These are phyloP conservation scores for Basipetospora chlamydospora DNA, from an alignment of 2,329 filamentous ascomycete species.

Conservation along the genomic window DNA sequence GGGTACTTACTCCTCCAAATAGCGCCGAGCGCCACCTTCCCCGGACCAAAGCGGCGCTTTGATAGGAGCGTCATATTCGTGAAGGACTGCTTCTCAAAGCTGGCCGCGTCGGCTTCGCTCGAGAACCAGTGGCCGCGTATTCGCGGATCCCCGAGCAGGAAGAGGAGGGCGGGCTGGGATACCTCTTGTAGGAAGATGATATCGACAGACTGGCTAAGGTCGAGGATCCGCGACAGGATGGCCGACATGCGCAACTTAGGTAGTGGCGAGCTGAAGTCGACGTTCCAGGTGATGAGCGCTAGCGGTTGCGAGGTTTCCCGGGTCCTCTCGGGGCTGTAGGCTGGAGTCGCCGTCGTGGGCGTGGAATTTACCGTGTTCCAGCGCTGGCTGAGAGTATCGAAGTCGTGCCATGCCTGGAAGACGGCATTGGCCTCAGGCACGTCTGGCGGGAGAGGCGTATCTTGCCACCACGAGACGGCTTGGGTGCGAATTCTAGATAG, in stretches of 20 bases:
- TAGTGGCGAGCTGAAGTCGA: background rate
- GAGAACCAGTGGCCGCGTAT: slow-evolving; percentile 16
- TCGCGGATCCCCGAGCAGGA: slow-evolving; percentile 13
- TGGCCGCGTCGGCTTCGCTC: slow-evolving; percentile 14
- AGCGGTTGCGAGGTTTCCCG: background rate
- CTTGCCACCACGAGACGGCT: background rate
- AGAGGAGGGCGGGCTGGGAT: slow-evolving; percentile 11
- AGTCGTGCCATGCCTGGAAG: background rate
- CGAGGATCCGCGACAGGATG: slow-evolving; percentile 14
- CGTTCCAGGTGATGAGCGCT: background rate
- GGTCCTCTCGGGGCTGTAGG: background rate
- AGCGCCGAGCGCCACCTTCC: slow-evolving; percentile 11
- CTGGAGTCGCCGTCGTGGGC: background rate
- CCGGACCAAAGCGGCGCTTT: slow-evolving; percentile 12
- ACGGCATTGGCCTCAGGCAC: background rate
- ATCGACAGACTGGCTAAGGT: slow-evolving; percentile 10
- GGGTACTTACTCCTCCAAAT: slow-evolving; percentile 18
- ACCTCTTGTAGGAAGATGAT: slow-evolving; percentile 23
- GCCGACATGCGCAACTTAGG: slow-evolving; percentile 11
- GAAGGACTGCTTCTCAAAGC: slow-evolving; percentile 13
- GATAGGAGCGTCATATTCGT: slow-evolving; percentile 16
- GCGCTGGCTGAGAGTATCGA: background rate
- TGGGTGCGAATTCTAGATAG: background rate
- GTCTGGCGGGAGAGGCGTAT: background rate
- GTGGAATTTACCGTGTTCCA: background rate